These are phyloP conservation scores for Dothistroma septosporum DNA, from an alignment of 2,329 filamentous ascomycete species.

Conservation along the genomic window DNA sequence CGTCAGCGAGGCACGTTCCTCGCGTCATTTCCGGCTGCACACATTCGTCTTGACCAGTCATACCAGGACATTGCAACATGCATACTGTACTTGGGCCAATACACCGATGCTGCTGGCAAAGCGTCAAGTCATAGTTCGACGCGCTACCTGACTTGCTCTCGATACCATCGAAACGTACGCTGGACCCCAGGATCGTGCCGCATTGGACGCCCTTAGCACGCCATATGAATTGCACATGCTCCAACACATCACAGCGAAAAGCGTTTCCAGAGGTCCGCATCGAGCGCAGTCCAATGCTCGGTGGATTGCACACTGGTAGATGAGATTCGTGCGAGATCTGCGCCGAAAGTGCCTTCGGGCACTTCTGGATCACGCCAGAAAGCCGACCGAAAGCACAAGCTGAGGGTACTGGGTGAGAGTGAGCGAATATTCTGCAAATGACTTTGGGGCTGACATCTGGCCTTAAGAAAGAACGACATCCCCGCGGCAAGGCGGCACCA, in stretches of 20 bases:
- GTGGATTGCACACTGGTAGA: not conserved
- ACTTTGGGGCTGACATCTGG: not conserved
- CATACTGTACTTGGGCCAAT: not conserved
- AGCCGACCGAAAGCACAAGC: not conserved
- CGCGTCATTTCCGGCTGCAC: too few relatives aligned
- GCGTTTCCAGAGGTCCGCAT: not conserved
- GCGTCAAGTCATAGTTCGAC: not conserved
- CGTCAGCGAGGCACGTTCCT: not conserved
- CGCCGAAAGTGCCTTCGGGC: not conserved
- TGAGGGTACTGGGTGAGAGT: not conserved
- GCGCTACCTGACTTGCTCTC: not conserved
- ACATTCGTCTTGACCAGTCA: too few relatives aligned
- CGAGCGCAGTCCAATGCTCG: not conserved
- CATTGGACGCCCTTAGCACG: not conserved
- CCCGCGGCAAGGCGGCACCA: not conserved
- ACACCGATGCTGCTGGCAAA: not conserved
- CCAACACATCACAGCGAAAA: not conserved
- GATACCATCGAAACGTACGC: not conserved
- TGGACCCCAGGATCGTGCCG: not conserved
- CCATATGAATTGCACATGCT: not conserved
- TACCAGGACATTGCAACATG: not conserved
- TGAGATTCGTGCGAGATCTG: not conserved
- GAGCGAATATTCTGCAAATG: not conserved
- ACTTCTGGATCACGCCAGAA: not conserved
- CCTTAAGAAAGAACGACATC: not conserved